Percentiles rank a stretch among this genome's conserved stretches.
phyloP scores from a whole-genome alignment of 1,284 basidiomycete species.

The Sutorius eximius region DNA sequence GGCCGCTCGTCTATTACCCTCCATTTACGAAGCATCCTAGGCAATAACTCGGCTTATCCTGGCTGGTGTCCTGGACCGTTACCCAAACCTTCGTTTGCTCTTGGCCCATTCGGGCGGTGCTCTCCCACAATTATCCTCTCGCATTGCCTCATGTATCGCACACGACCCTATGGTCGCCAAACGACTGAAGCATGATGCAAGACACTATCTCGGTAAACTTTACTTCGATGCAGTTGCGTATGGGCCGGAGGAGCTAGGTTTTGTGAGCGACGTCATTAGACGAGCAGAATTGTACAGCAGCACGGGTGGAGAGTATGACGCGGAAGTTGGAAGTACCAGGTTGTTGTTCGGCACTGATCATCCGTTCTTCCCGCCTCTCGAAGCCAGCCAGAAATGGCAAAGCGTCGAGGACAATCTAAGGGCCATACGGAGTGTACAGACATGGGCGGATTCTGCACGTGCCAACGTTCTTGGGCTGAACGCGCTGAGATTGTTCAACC shows the following conservation, averaged over 20 bases:
- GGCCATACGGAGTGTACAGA: conserved; percentile 61
- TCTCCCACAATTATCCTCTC: conserved; percentile 76
- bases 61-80: conserved; percentile 75
- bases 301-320: conserved; percentile 36
- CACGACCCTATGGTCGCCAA: conserved; percentile 79
- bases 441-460: conserved; percentile 54
- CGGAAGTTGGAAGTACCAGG: conserved; percentile 48
- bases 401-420: conserved; percentile 82
- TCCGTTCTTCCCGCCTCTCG: conserved; percentile 85
- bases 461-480: conserved; percentile 69
- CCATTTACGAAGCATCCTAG: conserved; percentile 38
- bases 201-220: conserved; percentile 76
- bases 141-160: conserved; percentile 78
- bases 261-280: conserved; percentile 67
- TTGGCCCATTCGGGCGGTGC: conserved; percentile 86
- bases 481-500: conserved; percentile 65
- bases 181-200: conserved; percentile 77
- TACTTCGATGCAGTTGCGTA: conserved; percentile 85
- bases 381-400: conserved; percentile 69
- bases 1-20: not conserved
- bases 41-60: conserved; percentile 79
- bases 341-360: conserved; percentile 88
- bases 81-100: conserved; percentile 70
- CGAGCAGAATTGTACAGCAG: conserved; percentile 54
- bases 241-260: conserved; percentile 78